Conservation (phyloP, 1,139 yeast genomes). For the Suhomyces wounanorum region DNA sequence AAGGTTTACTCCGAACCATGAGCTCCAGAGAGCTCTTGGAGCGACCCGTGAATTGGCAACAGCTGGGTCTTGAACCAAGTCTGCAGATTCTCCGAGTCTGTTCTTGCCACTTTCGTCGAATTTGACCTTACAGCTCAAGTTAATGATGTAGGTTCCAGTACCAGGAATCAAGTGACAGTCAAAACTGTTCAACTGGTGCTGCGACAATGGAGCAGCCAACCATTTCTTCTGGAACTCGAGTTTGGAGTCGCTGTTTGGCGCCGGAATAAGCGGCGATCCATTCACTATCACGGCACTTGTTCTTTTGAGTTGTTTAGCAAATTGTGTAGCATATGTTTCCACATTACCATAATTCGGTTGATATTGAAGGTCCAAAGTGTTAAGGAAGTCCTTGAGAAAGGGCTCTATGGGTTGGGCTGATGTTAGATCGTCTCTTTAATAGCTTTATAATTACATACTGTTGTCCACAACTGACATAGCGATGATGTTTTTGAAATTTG, state of each 20-base stretch:
- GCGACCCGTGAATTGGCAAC: constrained; percentile 18
- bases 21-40: constrained; percentile 54
- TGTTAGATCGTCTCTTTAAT: constrained; percentile 7
- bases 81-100: constrained; percentile 62
- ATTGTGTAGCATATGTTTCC: constrained; percentile 53
- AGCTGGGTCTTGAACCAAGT: constrained; percentile 29
- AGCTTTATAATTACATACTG: constrained; percentile 24
- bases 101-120: constrained; percentile 75
- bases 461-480: constrained; percentile 20
- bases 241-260: constrained; percentile 44
- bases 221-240: constrained; percentile 65
- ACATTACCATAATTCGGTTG: constrained; percentile 35
- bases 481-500: not conserved
- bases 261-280: constrained; percentile 59
- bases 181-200: constrained; percentile 61
- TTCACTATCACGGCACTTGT: constrained; percentile 58
- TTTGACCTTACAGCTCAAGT: constrained; percentile 63
- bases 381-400: constrained; percentile 40
- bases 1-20: constrained; percentile 67
- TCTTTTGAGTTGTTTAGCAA: constrained; percentile 50
- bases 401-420: constrained; percentile 49
- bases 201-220: constrained; percentile 61
- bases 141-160: constrained; percentile 54
- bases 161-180: constrained; percentile 78
- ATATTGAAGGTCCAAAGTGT: constrained; percentile 42